These are phyloP conservation scores for Ananas comosus DNA, from an alignment of 176 grass and related monocot species.

Conservation along the genomic window DNA sequence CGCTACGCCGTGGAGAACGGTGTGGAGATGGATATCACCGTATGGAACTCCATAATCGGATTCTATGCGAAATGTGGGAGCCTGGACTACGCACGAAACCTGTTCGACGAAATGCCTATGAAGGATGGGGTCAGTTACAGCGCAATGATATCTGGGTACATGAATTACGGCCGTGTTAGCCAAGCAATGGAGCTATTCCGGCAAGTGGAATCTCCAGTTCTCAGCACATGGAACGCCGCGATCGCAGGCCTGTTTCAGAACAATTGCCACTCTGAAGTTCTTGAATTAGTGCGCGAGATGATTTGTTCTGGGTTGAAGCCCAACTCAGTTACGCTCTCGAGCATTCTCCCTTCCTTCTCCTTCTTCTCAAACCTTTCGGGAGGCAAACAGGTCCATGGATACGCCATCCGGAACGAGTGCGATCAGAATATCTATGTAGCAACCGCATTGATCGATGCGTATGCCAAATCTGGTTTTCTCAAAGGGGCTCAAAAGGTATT, in stretches of 20 bases:
- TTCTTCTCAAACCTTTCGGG: slow-evolving; percentile 42
- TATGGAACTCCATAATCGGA: slow-evolving; percentile 44
- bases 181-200: slow-evolving; percentile 45
- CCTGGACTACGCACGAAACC: slow-evolving; percentile 39
- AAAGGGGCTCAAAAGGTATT: slow-evolving; percentile 35
- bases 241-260: slow-evolving; percentile 51
- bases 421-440: slow-evolving; percentile 40
- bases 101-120: slow-evolving; percentile 44
- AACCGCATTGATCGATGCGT: slow-evolving; percentile 41
- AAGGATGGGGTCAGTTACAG: slow-evolving; percentile 58
- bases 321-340: slow-evolving; percentile 47
- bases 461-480: slow-evolving; percentile 50
- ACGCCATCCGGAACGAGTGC: slow-evolving; percentile 41
- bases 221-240: slow-evolving; percentile 51
- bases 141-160: slow-evolving; percentile 61
- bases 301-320: slow-evolving; percentile 33
- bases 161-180: slow-evolving; percentile 39
- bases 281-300: slow-evolving; percentile 43
- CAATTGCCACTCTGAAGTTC: slow-evolving; percentile 25
- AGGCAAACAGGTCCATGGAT: slow-evolving; percentile 55
- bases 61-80: slow-evolving; percentile 61
- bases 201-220: slow-evolving; percentile 25
- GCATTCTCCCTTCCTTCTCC: slow-evolving; percentile 39
- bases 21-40: slow-evolving; percentile 26
- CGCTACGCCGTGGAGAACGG: slow-evolving; percentile 29